phyloP scores from a whole-genome alignment of 2,329 filamentous ascomycete genomes.

The Rhynchosporium secalis region DNA sequence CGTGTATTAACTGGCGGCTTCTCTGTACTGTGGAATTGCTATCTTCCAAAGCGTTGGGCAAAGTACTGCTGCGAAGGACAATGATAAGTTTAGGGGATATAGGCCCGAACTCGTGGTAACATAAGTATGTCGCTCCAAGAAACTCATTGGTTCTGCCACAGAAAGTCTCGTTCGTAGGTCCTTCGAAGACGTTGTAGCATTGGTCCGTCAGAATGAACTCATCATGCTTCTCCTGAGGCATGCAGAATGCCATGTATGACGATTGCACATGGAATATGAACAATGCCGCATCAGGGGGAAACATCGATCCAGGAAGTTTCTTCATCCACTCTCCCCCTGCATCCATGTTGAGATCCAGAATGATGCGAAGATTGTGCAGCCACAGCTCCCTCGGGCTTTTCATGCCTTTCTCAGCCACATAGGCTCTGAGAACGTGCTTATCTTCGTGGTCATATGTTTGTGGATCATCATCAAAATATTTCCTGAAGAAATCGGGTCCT shows the following conservation, averaged over 20 bases:
- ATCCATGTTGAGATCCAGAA: constrained; percentile 40
- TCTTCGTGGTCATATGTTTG: constrained; percentile 41
- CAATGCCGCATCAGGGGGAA: constrained; percentile 38
- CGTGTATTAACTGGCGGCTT: background rate
- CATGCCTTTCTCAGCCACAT: constrained; percentile 39
- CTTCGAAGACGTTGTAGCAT: constrained; percentile 39
- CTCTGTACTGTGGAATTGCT: background rate
- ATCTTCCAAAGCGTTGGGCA: constrained; percentile 33
- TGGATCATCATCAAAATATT: constrained; percentile 41
- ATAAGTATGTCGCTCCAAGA: constrained; percentile 8
- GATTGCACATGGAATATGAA: constrained; percentile 35
- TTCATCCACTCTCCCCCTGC: constrained; percentile 34
- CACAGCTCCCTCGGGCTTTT: constrained; percentile 40
- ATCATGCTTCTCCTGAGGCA: constrained; percentile 30
- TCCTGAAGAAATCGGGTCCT: constrained; percentile 39
- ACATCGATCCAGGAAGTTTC: constrained; percentile 34
- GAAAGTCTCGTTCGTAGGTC: constrained; percentile 17
- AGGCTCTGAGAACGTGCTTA: constrained; percentile 32
- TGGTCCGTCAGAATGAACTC: constrained; percentile 43
- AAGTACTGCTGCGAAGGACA: constrained; percentile 29
- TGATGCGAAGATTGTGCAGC: constrained; percentile 39
- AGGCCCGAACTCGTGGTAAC: constrained; percentile 21
- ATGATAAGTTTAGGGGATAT: constrained; percentile 34
- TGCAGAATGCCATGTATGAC: constrained; percentile 40
- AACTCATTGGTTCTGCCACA: constrained; percentile 18